Evolutionary conservation across 2,329 filamentous ascomycete species (phyloP).

Genomic region (Pseudogymnoascus sp.): DNA sequence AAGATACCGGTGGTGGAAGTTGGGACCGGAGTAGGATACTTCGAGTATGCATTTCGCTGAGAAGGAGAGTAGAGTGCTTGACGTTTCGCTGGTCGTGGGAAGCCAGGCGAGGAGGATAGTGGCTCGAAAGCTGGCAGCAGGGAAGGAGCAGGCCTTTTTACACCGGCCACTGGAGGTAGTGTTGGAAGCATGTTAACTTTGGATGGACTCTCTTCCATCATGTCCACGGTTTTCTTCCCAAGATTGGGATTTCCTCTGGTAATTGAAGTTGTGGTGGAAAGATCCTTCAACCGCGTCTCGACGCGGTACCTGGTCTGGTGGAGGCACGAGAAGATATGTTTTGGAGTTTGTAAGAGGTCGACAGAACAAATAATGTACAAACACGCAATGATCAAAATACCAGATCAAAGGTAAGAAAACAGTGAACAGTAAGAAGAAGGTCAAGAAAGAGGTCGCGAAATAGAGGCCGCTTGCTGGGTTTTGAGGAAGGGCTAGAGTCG

Average conservation of each 20-base stretch:
- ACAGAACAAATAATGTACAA: constrained; percentile 2
- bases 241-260: background rate
- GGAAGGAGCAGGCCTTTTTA: constrained; percentile 56
- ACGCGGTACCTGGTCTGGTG: constrained; percentile 1
- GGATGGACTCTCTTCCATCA: constrained; percentile 29
- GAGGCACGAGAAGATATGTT: constrained; percentile 4
- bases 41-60: constrained; percentile 31
- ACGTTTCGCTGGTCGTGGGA: constrained; percentile 62
- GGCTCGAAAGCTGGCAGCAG: constrained; percentile 74
- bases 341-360: background rate
- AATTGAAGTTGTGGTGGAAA: constrained; percentile 4
- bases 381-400: background rate
- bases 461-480: constrained; percentile 7
- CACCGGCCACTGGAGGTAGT: constrained; percentile 31
- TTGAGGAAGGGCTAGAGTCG: constrained; percentile 7
- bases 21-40: constrained; percentile 88
- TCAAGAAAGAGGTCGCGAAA: background rate
- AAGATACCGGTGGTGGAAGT: constrained; percentile 90
- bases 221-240: constrained; percentile 17
- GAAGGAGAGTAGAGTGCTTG: constrained; percentile 43
- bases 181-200: constrained; percentile 24
- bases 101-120: constrained; percentile 65
- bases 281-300: constrained; percentile 7
- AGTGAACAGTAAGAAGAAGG: background rate
- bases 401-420: background rate